Base-by-base conservation (phyloP, 805 yeast genomes). In the Candida nemodendra region DNA sequence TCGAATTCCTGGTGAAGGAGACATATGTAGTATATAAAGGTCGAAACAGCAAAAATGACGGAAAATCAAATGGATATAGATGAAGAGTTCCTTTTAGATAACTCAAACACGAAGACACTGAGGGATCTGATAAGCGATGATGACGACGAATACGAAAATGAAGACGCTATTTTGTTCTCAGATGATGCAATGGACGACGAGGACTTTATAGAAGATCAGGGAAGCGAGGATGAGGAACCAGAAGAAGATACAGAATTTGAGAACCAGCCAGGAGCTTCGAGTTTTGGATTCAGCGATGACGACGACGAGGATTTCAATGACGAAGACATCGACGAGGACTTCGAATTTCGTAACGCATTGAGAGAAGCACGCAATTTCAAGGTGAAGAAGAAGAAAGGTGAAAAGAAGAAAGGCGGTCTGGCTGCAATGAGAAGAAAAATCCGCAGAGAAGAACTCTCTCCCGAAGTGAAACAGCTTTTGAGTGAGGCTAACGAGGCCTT, bases 401-500 rank as follows among this genome's bases (percentile, higher is more conserved):
- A 61, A 44, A 34, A 36, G 46, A 64, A 52, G 47, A 64, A 55
- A 49, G 63, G 57, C 43, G 71, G 61, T 38, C 57, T 51, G 49
- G 68, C 45, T 42, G 66, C 61, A 3, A 34, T 64, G 53, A 62
- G 65, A 42, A 53, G 73, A 11, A 64, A 60, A 44, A 59, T 67
- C 48, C 61, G 73, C 17, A 57, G 63, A 43, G 56, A 66, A 26
- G 76, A 76, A 17, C 51, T 79, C 44, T 81, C 81, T 48, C 96
- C 90, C 0, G 95, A 85, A 57, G 84, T 87, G 3, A 69, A 81
- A 32, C 66, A 69, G 26, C 55, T 81, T 38, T 59, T 87, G 16
- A 79, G 91, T 8, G 70, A 71, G 47, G 96, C 95, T 1, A 84
- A 87, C 52, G 89, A 81, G 49, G 85, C 88, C 0, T 89, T 81